phyloP scores from a whole-genome alignment of 805 yeast species.

The Candida tibetensis region DNA sequence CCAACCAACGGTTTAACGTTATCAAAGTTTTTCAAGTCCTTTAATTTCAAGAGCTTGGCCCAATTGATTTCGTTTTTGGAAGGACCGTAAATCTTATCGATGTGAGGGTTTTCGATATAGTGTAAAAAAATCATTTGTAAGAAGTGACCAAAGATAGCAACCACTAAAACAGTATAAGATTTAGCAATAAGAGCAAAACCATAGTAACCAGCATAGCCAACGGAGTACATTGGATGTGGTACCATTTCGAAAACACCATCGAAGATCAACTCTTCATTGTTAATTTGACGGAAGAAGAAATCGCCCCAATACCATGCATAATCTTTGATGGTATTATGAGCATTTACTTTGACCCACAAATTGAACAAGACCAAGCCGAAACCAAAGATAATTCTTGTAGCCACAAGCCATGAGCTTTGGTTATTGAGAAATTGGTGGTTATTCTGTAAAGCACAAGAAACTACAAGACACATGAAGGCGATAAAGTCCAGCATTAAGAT shows the following conservation, averaged over 20 bases:
- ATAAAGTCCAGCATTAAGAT: constrained; percentile 83
- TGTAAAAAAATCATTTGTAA: constrained; percentile 73
- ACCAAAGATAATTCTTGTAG: constrained; percentile 59
- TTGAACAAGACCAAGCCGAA: constrained; percentile 62
- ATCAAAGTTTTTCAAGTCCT: constrained; percentile 44
- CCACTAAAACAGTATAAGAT: constrained; percentile 64
- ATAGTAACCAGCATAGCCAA: constrained; percentile 84
- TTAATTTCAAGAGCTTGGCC: constrained; percentile 42
- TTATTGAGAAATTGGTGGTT: constrained; percentile 34
- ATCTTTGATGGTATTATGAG: constrained; percentile 84
- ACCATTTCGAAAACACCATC: constrained; percentile 89
- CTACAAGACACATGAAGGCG: constrained; percentile 66
- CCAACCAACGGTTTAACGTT: constrained; percentile 54
- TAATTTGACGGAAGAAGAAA: constrained; percentile 72
- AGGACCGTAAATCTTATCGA: constrained; percentile 71
- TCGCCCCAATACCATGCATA: constrained; percentile 97
- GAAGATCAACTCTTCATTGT: constrained; percentile 65
- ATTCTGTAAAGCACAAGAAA: constrained; percentile 40
- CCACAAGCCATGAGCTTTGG: constrained; percentile 44
- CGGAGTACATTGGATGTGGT: constrained; percentile 91
- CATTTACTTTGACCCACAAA: constrained; percentile 82
- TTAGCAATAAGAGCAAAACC: constrained; percentile 78
- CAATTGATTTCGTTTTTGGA: constrained; percentile 37
- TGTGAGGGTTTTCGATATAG: constrained; percentile 81
- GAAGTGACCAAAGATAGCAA: constrained; percentile 73